A percentile compares a stretch with the other conserved stretches of the same genome.
Conservation (phyloP, 2,329 filamentous ascomycete genomes). For the Coniella lustricola region DNA sequence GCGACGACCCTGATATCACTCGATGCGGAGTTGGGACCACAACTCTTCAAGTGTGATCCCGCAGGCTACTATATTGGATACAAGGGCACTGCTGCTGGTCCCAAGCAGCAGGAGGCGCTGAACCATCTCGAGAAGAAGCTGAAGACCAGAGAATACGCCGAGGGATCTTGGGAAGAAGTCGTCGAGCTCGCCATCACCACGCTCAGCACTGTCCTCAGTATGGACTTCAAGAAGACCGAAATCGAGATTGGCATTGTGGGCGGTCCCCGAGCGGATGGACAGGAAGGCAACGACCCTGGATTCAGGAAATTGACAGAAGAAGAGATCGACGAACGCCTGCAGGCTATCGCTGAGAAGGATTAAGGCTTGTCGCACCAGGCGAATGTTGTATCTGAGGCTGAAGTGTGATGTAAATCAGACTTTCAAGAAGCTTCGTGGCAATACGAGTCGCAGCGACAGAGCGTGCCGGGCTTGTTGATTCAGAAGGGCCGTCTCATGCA, state of each 20-base stretch:
- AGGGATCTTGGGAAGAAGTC: slow-evolving; percentile 93
- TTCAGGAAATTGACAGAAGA: slow-evolving; percentile 93
- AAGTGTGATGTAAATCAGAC: slow-evolving; percentile 1
- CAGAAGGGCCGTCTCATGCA: neutral
- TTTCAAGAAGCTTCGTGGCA: neutral
- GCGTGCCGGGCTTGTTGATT: slow-evolving; percentile 2
- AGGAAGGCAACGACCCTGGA: slow-evolving; percentile 68
- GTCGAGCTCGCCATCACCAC: slow-evolving; percentile 95
- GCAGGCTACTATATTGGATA: slow-evolving; percentile 98
- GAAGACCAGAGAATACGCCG: slow-evolving; percentile 94
- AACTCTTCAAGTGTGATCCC: slow-evolving; percentile 97
- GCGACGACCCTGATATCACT: slow-evolving; percentile 92
- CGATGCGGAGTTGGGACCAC: slow-evolving; percentile 85
- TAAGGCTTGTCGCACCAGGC: slow-evolving; percentile 40
- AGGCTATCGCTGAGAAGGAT: slow-evolving; percentile 98
- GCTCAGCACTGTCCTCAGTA: slow-evolving; percentile 90
- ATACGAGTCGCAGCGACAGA: neutral
- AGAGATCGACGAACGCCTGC: slow-evolving; percentile 96
- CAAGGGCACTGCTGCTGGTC: slow-evolving; percentile 94
- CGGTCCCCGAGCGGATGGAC: slow-evolving; percentile 72
- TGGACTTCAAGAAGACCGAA: slow-evolving; percentile 99
- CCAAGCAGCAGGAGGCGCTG: slow-evolving; percentile 97
- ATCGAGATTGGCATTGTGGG: slow-evolving; percentile 97
- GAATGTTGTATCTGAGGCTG: neutral
- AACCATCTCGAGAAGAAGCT: slow-evolving; percentile 99